These are phyloP conservation scores for Stachybotrys chlorohalonatus DNA, from an alignment of 2,329 filamentous ascomycete species.

Conservation along the genomic window DNA sequence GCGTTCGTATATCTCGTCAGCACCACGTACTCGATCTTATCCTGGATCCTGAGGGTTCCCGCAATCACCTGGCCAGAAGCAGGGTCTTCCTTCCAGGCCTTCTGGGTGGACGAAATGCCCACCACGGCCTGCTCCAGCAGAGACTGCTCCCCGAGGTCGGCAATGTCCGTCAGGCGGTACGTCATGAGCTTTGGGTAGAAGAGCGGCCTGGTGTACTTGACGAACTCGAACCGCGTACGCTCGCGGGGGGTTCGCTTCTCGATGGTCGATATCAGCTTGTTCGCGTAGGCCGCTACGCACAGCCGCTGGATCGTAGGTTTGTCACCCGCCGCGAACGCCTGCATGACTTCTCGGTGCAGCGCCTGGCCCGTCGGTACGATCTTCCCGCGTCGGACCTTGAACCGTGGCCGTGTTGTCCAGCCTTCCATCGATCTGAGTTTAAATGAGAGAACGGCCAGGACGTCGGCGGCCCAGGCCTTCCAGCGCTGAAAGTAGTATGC, in stretches of 20 bases:
- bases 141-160: conserved; percentile 21
- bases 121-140: conserved; percentile 48
- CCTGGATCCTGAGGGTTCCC: conserved; percentile 39
- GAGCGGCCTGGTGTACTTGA: conserved; percentile 34
- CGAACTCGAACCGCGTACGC: conserved; percentile 43
- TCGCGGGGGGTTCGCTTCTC: conserved; percentile 37
- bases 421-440: conserved; percentile 36
- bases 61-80: conserved; percentile 29
- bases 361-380: conserved; percentile 45
- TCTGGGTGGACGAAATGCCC: conserved; percentile 47
- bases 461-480: conserved; percentile 25
- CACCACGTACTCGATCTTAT: conserved; percentile 56
- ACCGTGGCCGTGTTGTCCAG: conserved; percentile 30
- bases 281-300: conserved; percentile 43
- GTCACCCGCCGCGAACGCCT: conserved; percentile 52
- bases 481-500: conserved; percentile 27
- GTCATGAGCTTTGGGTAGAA: conserved; percentile 42
- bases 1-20: conserved; percentile 40
- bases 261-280: conserved; percentile 44
- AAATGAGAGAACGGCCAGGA: conserved; percentile 23
- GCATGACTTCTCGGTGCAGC: conserved; percentile 53
- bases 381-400: conserved; percentile 30
- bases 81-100: conserved; percentile 31
- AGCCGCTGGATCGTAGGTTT: conserved; percentile 37
- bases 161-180: conserved; percentile 40